Evolutionary conservation across 1,284 basidiomycete genomes (phyloP), one percentile per base, ranked within the genome.

Genomic region (Austroboletus niveus): DNA sequence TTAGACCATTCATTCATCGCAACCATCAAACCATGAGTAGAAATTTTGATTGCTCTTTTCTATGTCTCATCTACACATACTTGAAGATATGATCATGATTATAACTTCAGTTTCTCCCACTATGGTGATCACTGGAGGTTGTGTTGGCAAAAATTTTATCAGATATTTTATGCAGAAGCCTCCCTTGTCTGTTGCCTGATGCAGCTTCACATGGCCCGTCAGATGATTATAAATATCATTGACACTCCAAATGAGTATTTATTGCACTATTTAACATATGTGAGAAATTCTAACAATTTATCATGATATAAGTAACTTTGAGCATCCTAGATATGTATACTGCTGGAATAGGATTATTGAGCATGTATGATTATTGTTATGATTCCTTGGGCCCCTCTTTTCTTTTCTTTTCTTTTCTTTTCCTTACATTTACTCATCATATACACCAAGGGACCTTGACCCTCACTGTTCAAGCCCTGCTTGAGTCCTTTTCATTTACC

Each of bases 301-400:
- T 6, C 8, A 14, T 6, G 22, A 12, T 24, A 15, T 4, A 22
- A 31, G 9, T 31, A 43, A 31, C 17, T 7, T 12, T 17, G 30
- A 31, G 8, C 31, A 5, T 14, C 12, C n/a, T 42, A 49, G 48
- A n/a, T n/a, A n/a, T n/a, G 5, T 60, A 59, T 41, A 11, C 58
- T 2, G 48, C 51, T 29, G 45, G 53, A 5, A 30, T 61, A 22
- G 48, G 49, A 7, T 53, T 60, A 57, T 53, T 48, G 8, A 15
- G 31, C 32, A 48, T 47, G 30, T 61, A 60, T 29, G 53, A n/a
- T n/a, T n/a, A n/a, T n/a, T n/a, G n/a, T n/a, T n/a, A n/a, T n/a
- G n/a, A n/a, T n/a, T n/a, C n/a, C n/a, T n/a, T n/a, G n/a, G n/a
- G n/a, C n/a, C n/a, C n/a, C n/a, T n/a, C n/a, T n/a, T n/a, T n/a